These are phyloP conservation scores for Naganishia friedmannii DNA, from an alignment of 768 basidiomycete species.

Conservation along the genomic window DNA sequence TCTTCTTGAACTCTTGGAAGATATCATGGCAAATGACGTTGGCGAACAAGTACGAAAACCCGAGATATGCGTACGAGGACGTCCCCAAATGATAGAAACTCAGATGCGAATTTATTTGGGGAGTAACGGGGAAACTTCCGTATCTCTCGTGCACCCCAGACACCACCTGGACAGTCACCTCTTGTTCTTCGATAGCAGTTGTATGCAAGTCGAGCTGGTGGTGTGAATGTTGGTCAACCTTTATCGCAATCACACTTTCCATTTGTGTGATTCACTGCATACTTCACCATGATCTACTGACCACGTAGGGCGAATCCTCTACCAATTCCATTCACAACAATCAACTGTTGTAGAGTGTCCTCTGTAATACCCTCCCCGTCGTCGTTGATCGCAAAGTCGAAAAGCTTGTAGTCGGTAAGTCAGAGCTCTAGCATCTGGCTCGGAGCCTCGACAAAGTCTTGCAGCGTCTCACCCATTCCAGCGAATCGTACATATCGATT, in stretches of 20 bases:
- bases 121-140: neutral
- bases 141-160: neutral
- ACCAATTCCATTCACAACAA: neutral
- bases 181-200: neutral
- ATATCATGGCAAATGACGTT: conserved; percentile 17
- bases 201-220: neutral
- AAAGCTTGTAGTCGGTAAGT: neutral
- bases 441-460: conserved; percentile 4
- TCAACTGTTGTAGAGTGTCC: neutral
- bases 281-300: neutral
- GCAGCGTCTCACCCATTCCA: neutral
- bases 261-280: neutral
- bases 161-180: neutral
- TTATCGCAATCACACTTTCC: neutral
- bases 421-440: conserved; percentile 1
- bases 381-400: conserved; percentile 2
- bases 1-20: conserved; percentile 7
- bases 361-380: neutral
- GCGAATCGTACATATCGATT: conserved; percentile 5
- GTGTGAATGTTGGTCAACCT: neutral
- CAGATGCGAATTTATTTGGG: neutral
- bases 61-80: neutral
- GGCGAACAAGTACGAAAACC: neutral
- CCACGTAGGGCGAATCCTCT: neutral
- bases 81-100: neutral